These are phyloP conservation scores for Blastocystis sp. DNA, from an alignment of 352 stramenopile genomes.

Conservation along the genomic window DNA sequence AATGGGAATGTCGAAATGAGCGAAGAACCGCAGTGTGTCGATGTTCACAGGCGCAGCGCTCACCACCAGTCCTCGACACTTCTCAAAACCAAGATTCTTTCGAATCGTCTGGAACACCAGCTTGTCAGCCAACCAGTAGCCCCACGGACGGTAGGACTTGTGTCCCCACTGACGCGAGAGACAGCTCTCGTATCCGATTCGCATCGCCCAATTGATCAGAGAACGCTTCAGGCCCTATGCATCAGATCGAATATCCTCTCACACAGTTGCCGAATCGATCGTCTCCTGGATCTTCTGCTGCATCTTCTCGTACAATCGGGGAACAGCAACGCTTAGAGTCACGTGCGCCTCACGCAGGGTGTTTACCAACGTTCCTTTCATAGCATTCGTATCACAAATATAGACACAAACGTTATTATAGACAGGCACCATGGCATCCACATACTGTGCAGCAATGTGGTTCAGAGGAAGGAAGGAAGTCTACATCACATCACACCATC, in stretches of 20 bases:
- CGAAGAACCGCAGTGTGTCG: slow-evolving; percentile 70
- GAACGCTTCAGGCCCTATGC: slow-evolving; percentile 83
- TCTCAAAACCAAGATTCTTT: slow-evolving; percentile 8
- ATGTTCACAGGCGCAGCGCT: slow-evolving; percentile 67
- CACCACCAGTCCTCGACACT: slow-evolving; percentile 57
- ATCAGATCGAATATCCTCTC: not conserved
- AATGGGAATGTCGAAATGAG: slow-evolving; percentile 67
- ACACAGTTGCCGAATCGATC: not conserved
- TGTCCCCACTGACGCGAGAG: slow-evolving; percentile 76
- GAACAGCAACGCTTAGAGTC: slow-evolving; percentile 76
- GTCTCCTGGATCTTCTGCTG: slow-evolving; percentile 66
- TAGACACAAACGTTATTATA: slow-evolving; percentile 43
- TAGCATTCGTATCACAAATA: slow-evolving; percentile 74
- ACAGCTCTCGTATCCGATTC: slow-evolving; percentile 65
- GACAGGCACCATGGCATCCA: slow-evolving; percentile 69
- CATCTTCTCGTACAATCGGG: slow-evolving; percentile 77
- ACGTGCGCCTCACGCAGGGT: slow-evolving; percentile 72
- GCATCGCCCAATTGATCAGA: slow-evolving; percentile 82
- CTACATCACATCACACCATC: not conserved
- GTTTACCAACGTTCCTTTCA: slow-evolving; percentile 72
- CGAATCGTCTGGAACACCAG: slow-evolving; percentile 71
- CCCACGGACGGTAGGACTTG: slow-evolving; percentile 76
- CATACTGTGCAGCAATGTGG: slow-evolving; percentile 70
- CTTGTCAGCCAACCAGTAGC: slow-evolving; percentile 78
- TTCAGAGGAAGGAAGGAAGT: slow-evolving; percentile 69